A percentile compares a stretch with the other conserved stretches of the same genome.
Conservation (phyloP, 768 basidiomycete genomes). For the Macrolepiota albuminosa region DNA sequence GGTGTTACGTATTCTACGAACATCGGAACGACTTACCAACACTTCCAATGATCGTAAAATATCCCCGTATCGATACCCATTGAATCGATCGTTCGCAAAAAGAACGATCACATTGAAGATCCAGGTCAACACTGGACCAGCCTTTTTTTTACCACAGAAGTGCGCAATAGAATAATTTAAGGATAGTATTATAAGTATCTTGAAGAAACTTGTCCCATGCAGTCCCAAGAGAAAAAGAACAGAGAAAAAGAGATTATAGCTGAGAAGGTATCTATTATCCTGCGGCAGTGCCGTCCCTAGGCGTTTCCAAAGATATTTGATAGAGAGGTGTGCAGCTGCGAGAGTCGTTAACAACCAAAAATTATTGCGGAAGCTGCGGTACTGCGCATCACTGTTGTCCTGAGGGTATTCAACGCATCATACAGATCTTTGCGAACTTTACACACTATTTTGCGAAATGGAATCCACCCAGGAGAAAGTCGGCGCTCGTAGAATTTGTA, state of each 20-base stretch:
- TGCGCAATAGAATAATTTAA: constrained; percentile 67
- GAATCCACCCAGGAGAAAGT: constrained; percentile 77
- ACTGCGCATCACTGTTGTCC: constrained; percentile 94
- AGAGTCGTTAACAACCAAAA: constrained; percentile 55
- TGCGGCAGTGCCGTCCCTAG: constrained; percentile 16
- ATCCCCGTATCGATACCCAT: constrained; percentile 66
- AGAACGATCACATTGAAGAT: constrained; percentile 69
- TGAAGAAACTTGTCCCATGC: constrained; percentile 78
- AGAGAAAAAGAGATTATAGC: constrained; percentile 60
- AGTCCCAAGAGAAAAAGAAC: constrained; percentile 61
- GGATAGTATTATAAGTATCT: constrained; percentile 68
- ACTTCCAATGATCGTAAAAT: constrained; percentile 50
- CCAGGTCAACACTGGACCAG: constrained; percentile 63
- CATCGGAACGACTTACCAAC: constrained; percentile 49
- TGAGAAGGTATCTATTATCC: constrained; percentile 35
- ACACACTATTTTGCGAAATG: constrained; percentile 72
- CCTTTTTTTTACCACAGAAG: constrained; percentile 32
- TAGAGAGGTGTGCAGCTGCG: constrained; percentile 46
- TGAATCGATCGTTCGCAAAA: constrained; percentile 69
- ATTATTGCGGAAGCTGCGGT: constrained; percentile 81
- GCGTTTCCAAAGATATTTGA: constrained; percentile 48
- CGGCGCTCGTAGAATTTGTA: constrained; percentile 53
- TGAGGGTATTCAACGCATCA: constrained; percentile 25
- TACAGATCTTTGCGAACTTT: constrained; percentile 1
- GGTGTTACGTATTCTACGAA: not conserved